Evolutionary conservation across 345 rosid species (phyloP), one percentile per base, ranked within the genome.

Genomic region (Citrus unshiu): DNA sequence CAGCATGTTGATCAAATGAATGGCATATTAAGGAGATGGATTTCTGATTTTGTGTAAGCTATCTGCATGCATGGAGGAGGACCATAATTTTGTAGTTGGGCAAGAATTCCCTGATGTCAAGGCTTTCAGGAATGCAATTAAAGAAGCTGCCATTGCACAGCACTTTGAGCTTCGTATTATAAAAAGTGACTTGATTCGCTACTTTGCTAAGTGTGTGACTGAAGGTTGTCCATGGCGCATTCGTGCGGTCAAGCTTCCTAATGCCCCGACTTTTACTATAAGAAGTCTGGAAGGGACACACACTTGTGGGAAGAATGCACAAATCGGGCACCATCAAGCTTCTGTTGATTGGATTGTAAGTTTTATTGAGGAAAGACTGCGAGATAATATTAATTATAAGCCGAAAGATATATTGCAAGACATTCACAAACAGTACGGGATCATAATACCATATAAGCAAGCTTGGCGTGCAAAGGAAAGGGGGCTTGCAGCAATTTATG

Each of bases 381-480:
- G 87, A 60, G 83, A 84, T 81, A 78, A 87, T 78, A 79, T 80
- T 32, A 82, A 85, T 65, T 90, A 87, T 86, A 90, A 90, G 70
- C 93, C 91, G 24, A 90, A 90, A 76, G 88, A 88, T 77, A 90
- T 85, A 82, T 79, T 88, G 71, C 88, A 87, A 40, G 90, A 85
- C 68, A 87, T 90, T 68, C 89, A 84, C 56, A 73, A 85, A 77
- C 87, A 87, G 13, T 82, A 88, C 46, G 88, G 88, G 74, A 87
- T 90, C 79, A 83, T 79, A 39, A 83, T 90, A 61, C 88, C 93
- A 2, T 86, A 87, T 83, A 90, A 87, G 83, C 90, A 90, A 80
- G 93, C 90, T 68, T 87, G 89, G 90, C 89, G 85, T 68, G 91
- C 89, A n/a, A 87, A 90, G 78, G 93, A 88, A 79, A 82, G 91